Percentiles rank a stretch among this genome's conserved stretches.
These are phyloP conservation scores for thale cress (Arabidopsis thaliana) DNA, from an alignment of 345 rosid genomes.

Conservation along the genomic window TAIR10.1 NC_003071.7:16831001-16831500, in stretches of 20 bases:
- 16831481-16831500: constrained; percentile 21
- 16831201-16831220: background rate
- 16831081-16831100: background rate
- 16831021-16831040: constrained; percentile 32
- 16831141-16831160: background rate
- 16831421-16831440: constrained; percentile 18
- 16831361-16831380: background rate
- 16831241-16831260: background rate
- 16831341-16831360: background rate
- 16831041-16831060: background rate
- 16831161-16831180: background rate
- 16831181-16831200: background rate
- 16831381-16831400: background rate
- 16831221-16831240: background rate
- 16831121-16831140: constrained; percentile 10
- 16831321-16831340: background rate
- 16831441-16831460: constrained; percentile 15
- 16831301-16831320: background rate
- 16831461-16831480: constrained; percentile 4
- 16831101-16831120: background rate
- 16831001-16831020: constrained; percentile 10
- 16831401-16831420: background rate
- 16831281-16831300: background rate
- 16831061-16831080: background rate
- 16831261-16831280: background rate